Evolutionary conservation across 805 yeast genomes (phyloP).

Genomic region (Saccharomycopsis babjevae): DNA sequence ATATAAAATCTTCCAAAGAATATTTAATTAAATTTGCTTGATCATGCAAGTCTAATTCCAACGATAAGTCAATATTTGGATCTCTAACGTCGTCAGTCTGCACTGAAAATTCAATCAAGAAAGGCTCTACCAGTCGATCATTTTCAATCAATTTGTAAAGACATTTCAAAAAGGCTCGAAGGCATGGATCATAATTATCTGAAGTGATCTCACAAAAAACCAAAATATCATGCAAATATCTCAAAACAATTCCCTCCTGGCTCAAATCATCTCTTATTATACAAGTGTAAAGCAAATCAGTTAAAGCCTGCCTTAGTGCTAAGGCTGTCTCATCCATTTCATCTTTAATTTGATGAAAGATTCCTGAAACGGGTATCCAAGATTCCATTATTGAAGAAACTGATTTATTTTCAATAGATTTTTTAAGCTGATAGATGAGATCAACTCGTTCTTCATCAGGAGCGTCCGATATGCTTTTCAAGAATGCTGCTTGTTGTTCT

Average conservation of each 20-base stretch:
- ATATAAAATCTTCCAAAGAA: constrained; percentile 9
- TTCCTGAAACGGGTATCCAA: constrained; percentile 16
- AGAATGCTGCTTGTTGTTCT: constrained; percentile 9
- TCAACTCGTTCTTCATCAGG: constrained; percentile 12
- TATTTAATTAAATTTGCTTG: neutral
- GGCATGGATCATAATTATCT: constrained; percentile 6
- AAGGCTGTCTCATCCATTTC: neutral
- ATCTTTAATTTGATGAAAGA: constrained; percentile 5
- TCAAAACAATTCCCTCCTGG: constrained; percentile 10
- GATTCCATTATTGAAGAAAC: constrained; percentile 18
- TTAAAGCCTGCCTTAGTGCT: constrained; percentile 5
- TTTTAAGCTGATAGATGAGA: constrained; percentile 9
- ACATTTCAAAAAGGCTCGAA: constrained; percentile 12
- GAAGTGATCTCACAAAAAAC: constrained; percentile 11
- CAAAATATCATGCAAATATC: constrained; percentile 14
- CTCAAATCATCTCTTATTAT: constrained; percentile 15
- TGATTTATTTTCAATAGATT: constrained; percentile 8
- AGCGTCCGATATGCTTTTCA: constrained; percentile 8
- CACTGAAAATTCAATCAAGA: neutral
- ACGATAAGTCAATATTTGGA: neutral
- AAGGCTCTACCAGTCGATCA: neutral
- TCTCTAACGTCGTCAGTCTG: neutral
- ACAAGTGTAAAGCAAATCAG: constrained; percentile 15
- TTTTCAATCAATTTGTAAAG: constrained; percentile 11
- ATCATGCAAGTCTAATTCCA: neutral